Percentiles rank a stretch among this genome's conserved stretches.
These are phyloP conservation scores for Xylariaceae sp. DNA, from an alignment of 2,329 filamentous ascomycete genomes.

Conservation along the genomic window DNA sequence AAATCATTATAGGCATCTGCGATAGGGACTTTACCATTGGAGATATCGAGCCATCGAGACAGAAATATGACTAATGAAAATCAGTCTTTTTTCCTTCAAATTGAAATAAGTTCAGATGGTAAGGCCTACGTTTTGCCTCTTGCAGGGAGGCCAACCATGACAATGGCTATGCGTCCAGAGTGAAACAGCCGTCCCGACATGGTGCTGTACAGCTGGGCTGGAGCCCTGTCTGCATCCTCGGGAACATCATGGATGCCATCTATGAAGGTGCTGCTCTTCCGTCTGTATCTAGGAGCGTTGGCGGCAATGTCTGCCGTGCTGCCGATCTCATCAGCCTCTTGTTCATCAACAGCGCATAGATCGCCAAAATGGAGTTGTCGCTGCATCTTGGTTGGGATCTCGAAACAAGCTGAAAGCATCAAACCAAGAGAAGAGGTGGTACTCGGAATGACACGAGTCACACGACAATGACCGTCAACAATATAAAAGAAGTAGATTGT, in stretches of 20 bases:
- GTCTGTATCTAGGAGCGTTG: conserved; percentile 82
- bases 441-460: too few species aligned
- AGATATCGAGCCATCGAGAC: conserved; percentile 93
- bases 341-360: conserved; percentile 5
- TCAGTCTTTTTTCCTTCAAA: conserved; percentile 14
- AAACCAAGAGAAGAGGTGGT: too few species aligned
- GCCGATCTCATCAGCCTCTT: conserved; percentile 29
- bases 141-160: conserved; percentile 91
- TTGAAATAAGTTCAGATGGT: not conserved
- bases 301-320: conserved; percentile 90
- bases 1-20: not conserved
- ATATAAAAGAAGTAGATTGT: too few species aligned
- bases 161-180: conserved; percentile 93
- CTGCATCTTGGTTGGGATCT: conserved; percentile 4
- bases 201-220: conserved; percentile 95
- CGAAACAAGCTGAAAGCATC: too few species aligned
- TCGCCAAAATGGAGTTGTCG: conserved; percentile 16
- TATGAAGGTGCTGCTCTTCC: conserved; percentile 92
- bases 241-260: conserved; percentile 94
- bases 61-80: conserved; percentile 71
- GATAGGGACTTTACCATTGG: conserved; percentile 59
- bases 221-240: conserved; percentile 77
- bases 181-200: conserved; percentile 97
- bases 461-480: too few species aligned
- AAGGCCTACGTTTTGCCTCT: conserved; percentile 80